Conservation (phyloP, 108 stramenopile genomes). For the Discostella stelligeroides region DNA sequence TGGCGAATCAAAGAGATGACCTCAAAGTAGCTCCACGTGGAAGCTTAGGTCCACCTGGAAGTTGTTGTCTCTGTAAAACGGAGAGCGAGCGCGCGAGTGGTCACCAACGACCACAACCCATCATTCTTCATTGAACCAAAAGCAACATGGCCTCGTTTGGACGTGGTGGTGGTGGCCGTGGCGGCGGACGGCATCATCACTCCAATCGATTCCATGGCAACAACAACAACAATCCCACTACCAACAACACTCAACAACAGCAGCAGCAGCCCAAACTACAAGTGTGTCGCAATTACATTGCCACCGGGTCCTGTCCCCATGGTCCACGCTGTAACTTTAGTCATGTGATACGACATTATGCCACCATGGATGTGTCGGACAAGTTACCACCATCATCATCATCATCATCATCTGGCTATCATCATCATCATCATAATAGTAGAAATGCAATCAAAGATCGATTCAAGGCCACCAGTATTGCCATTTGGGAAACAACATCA, state of each 20-base stretch:
- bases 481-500: conserved; percentile 86
- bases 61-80: no score
- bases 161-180: conserved; percentile 8
- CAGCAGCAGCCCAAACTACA: conserved; percentile 45
- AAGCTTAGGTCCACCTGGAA: no score
- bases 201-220: conserved; percentile 6
- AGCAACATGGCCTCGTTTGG: conserved; percentile 31
- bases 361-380: conserved; percentile 61
- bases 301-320: conserved; percentile 58
- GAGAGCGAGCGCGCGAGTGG: no score
- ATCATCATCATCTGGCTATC: no score
- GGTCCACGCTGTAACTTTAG: conserved; percentile 63
- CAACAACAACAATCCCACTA: no score
- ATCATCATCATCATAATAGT: no score
- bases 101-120: no score
- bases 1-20: no score
- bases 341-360: conserved; percentile 72
- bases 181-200: neutral
- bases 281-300: conserved; percentile 66
- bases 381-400: conserved; percentile 45
- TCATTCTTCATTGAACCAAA: no score
- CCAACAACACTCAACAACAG: conserved; percentile 4
- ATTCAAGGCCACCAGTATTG: conserved; percentile 63
- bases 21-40: no score
- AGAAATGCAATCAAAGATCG: conserved; percentile 32